Base-by-base conservation (phyloP, 1,284 basidiomycete species). In the Amylostereum areolatum region DNA sequence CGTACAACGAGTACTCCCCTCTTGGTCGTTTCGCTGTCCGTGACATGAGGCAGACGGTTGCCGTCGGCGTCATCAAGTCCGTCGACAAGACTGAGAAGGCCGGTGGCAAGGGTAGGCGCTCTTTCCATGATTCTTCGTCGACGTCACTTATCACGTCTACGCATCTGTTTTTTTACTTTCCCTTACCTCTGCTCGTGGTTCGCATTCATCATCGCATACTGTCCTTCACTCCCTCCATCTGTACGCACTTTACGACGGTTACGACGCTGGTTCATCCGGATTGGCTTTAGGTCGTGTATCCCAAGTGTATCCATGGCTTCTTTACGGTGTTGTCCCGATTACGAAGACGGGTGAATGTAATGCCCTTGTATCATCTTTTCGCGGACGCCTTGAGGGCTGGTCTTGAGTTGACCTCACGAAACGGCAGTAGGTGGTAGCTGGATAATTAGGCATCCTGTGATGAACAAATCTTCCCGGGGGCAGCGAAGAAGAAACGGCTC, bases 11-110 rank as follows among this genome's bases (percentile, higher is more conserved):
- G 73, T 99, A 97, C 81, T 95, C 96, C 62, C 96, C 97, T 75
- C 89, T 99, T 58, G 97, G 97, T 78, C 95, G 97, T 74, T 99
- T 98, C 78, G 91, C 91, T 63, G 92, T 95, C 67, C 91, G 92
- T 84, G 91, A 95, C 80, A 96, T 97, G 91, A 89, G 94, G 73
- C 91, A 95, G 78, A 96, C 93, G 58, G 93, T 97, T 59, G 93
- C 93, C 57, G 93, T 97, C 66, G 93, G 93, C 76, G 91, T 97
- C 75, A 95, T 97, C 82, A 95, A 96, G 78, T 82, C 83, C 53
- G 93, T 96, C 58, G 93, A 95, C 52, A 95, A 95, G 85, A 82
- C 89, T 57, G 90, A 93, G 53, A 92, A 91, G 73, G 65, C 76
- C 65, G 77, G 78, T 64, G 91, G 91, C 63, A 94, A 94, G 81